These are phyloP conservation scores for Spirogloea muscicola DNA, from an alignment of 139 green algal genomes.

Conservation along the genomic window DNA sequence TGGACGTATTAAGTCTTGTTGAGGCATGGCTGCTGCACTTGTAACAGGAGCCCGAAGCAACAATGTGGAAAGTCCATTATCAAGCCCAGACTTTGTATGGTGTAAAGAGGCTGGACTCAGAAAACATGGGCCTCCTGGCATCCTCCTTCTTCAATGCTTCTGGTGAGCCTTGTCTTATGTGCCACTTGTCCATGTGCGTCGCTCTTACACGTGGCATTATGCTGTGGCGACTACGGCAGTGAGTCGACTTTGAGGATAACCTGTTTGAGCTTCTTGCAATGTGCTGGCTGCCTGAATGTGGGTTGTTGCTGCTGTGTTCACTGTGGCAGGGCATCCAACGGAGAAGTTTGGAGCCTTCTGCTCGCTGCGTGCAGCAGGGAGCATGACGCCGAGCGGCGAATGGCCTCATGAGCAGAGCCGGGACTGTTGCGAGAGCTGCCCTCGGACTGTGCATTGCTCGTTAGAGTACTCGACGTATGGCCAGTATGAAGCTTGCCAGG, in stretches of 20 bases:
- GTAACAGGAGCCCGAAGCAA: neutral
- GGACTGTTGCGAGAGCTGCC: slow-evolving; percentile 1
- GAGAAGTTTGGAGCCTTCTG: slow-evolving; percentile 1
- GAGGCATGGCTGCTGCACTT: neutral
- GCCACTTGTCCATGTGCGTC: too few species aligned
- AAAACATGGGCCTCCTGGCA: neutral
- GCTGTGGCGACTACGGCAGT: neutral
- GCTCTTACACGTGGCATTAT: neutral
- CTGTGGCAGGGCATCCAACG: neutral
- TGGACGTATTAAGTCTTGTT: neutral
- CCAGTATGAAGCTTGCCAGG: neutral
- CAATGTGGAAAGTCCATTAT: neutral
- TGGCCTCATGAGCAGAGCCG: neutral
- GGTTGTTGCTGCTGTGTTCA: neutral
- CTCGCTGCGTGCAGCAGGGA: slow-evolving; percentile 2
- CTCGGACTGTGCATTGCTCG: neutral
- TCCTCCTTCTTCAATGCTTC: slow-evolving; percentile 4
- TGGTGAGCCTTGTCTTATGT: neutral
- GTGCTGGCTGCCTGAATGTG: neutral
- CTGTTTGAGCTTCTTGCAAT: neutral
- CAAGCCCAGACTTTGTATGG: neutral
- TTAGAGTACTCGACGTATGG: neutral
- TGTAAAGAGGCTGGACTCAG: neutral
- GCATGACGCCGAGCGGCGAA: neutral
- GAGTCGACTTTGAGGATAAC: neutral